These are phyloP conservation scores for Phytophthora niederhauseri DNA, from an alignment of 352 stramenopile species.

Conservation along the genomic window DNA sequence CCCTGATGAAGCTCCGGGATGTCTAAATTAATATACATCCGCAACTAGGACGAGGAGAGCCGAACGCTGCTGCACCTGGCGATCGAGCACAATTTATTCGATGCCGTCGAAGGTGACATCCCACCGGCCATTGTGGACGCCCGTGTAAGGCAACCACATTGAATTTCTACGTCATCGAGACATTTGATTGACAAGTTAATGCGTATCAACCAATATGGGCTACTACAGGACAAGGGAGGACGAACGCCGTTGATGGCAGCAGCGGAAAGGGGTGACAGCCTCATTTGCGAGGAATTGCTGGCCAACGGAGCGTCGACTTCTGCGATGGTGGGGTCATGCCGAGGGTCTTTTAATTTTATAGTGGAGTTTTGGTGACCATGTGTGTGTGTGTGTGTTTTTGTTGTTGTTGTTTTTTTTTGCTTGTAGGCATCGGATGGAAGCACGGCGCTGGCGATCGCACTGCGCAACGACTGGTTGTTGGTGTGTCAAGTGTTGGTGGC, in stretches of 20 bases:
- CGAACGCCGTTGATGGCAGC: conserved; percentile 42
- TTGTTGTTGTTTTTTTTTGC: too few relatives aligned
- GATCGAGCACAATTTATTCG: conserved; percentile 35
- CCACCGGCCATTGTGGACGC: conserved; percentile 23
- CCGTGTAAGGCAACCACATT: conserved; percentile 10
- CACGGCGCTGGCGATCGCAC: conserved; percentile 32
- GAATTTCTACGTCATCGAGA: not conserved
- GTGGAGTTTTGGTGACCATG: not conserved
- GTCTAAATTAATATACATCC: conserved; percentile 9
- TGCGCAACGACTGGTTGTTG: conserved; percentile 24
- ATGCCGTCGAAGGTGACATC: conserved; percentile 34
- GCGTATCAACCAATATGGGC: not conserved
- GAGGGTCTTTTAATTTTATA: not conserved
- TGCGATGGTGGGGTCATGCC: conserved; percentile 13
- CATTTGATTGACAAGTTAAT: conserved; percentile 3
- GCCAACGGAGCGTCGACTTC: conserved; percentile 34
- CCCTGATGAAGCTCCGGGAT: not conserved
- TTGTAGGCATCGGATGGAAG: conserved; percentile 25
- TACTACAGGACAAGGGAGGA: conserved; percentile 35
- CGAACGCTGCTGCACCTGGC: conserved; percentile 38
- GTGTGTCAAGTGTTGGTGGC: conserved; percentile 43
- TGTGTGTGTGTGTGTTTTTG: too few relatives aligned
- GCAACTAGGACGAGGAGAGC: conserved; percentile 29
- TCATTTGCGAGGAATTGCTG: conserved; percentile 45
- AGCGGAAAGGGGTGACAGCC: conserved; percentile 34